Base-by-base conservation (phyloP, 768 basidiomycete species). In the Russula virescens region DNA sequence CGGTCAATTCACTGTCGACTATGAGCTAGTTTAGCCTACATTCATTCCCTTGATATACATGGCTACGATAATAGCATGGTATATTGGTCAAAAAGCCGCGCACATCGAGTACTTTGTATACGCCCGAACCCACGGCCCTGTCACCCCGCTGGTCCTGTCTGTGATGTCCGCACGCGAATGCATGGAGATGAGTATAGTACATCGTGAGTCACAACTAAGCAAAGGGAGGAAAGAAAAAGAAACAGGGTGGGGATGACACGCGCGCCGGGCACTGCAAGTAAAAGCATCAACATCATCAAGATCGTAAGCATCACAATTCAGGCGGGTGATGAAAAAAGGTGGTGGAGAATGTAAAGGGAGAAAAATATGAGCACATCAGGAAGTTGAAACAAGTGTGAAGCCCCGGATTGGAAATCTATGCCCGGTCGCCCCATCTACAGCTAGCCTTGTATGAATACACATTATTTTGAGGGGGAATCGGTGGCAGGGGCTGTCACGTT, bases 401-500 rank as follows among this genome's bases (percentile, higher is more conserved):
- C 57, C 21, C 51, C 57, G 62, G 56, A 42, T 21, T 35, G 51
- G 31, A 38, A 56, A 55, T 59, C 57, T 63, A 58, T 59, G 47
- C 31, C 56, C 52, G 58, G 58, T 48, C 49, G 58, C 62, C 38
- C 35, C 52, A 21, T 63, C 62, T 63, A 63, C 57, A 31, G 51
- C 58, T 59, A 63, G 58, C 35, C 14, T 42, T 52, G 31, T 59
- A 63, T 19, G 46, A 26, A 63, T 59, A 63, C 58, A 63, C 46
- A 25, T 40, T 42, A 25, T 46, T 58, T 58, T 53, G 26, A 31
- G 31, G 19, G 21, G 16, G 34, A 62, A 23, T 51, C 42, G 21
- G 55, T 13, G 18, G 45, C 25, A 25, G 23, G 52, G 38, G 16
- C 40, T 31, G 47, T 67, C 64, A 84, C 67, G 82, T 83, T 23